These are phyloP conservation scores for Verticillium klebahnii DNA, from an alignment of 2,329 filamentous ascomycete genomes.

Conservation along the genomic window DNA sequence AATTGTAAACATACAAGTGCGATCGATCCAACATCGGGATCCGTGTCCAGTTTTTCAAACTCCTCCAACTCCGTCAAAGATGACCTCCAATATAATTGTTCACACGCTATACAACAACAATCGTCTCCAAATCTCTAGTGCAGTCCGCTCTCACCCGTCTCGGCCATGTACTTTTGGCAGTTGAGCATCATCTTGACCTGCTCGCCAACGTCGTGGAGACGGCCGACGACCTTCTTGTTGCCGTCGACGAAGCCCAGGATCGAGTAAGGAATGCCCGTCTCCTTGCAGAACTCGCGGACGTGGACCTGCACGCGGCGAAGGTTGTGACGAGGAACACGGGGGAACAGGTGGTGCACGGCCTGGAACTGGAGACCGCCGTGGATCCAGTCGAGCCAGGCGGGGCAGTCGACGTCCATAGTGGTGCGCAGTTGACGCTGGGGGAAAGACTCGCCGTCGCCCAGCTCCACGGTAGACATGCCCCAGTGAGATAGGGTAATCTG, in stretches of 20 bases:
- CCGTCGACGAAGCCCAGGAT: slow-evolving; percentile 58
- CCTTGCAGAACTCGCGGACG: slow-evolving; percentile 60
- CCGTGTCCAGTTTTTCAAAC: background rate
- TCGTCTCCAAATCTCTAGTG: slow-evolving; percentile 14
- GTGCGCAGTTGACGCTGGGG: slow-evolving; percentile 66
- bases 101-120: background rate
- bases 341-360: slow-evolving; percentile 66
- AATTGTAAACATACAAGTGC: background rate
- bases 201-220: slow-evolving; percentile 53
- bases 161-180: slow-evolving; percentile 48
- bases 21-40: background rate
- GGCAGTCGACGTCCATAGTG: slow-evolving; percentile 71
- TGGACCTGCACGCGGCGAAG: slow-evolving; percentile 54
- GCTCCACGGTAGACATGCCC: slow-evolving; percentile 64
- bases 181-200: slow-evolving; percentile 57
- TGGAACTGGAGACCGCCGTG: slow-evolving; percentile 72
- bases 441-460: slow-evolving; percentile 62
- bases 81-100: background rate
- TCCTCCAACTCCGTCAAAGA: background rate
- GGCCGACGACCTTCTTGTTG: slow-evolving; percentile 46
- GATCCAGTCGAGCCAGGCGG: slow-evolving; percentile 66
- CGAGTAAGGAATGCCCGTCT: slow-evolving; percentile 59
- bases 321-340: slow-evolving; percentile 65
- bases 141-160: slow-evolving; percentile 39
- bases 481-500: slow-evolving; percentile 71